Evolutionary conservation across 2,329 filamentous ascomycete species (phyloP), one percentile per base, ranked within the genome.

Genomic region (Neopestalotiopsis sp.): DNA sequence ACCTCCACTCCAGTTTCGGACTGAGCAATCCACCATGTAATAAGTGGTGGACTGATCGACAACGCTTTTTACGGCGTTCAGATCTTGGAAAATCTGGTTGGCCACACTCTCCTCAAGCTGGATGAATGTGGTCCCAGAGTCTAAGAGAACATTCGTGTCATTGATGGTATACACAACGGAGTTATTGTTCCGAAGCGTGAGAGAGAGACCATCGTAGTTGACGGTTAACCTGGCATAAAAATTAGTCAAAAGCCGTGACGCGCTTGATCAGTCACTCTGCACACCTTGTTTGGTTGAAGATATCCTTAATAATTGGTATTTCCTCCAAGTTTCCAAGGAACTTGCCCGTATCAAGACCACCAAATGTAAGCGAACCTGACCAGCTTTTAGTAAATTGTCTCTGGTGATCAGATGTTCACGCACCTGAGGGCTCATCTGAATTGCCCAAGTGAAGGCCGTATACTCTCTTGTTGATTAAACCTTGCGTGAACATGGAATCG

Each of bases 121-220:
- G 4, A 45, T 40, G 61, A 45, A 40, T 5, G 61, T 63, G 32
- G 61, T 63, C 10, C 61, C 61, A 17, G 61, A 63, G 38, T 63
- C 61, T 7, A 63, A 32, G 5, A 40, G 34, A 4, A 63, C 61
- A 30, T 63, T 63, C 9, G 61, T 63, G 34, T 63, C 61, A 32
- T 63, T 63, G n/a, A 63, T 38, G 0, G 34, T 63, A 14, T 63
- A 63, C 4, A 10, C 14, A 9, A 42, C 24, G 34, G 61, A 9
- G 24, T 7, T 24, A 4, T 63, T 38, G 34, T 5, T 14, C 5
- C 14, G 32, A 1, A 45, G 38, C 5, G 30, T 63, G 30, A 63
- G 61, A 5, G 34, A 63, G 12, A 45, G 14, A 7, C 24, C 10
- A 5, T 63, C n/a, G 34, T 63, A 63, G 61, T 63, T 20, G 34